Base-by-base conservation (phyloP, 306 rosid genomes). In the Urtica urens region DNA sequence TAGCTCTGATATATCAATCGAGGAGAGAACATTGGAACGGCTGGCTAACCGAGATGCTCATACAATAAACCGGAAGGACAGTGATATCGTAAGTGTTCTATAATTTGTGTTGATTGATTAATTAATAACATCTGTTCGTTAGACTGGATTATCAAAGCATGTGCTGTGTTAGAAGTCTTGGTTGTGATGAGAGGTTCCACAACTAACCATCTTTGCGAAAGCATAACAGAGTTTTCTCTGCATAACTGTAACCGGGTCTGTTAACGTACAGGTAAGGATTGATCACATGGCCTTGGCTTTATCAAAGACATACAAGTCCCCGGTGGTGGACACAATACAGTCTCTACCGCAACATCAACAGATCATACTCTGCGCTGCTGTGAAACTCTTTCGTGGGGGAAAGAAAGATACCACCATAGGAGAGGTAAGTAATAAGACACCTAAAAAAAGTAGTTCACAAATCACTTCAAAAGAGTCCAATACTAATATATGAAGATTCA, bases 301-400 rank as follows among this genome's bases (percentile, higher is more conserved):
- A 78, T 77, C 99, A 51, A 90, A 77, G 80, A 79, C 92, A 16
- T 90, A 60, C 68, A 79, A 66, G 64, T 81, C 94, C 23, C 84
- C 92, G 1, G 84, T 73, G 33, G 85, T 85, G 60, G 94, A 84
- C 57, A 85, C 90, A 30, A 79, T 90, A 65, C 93, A 77, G 61
- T 72, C 92, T 64, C 87, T 90, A 53, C 99, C 99, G 21, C 99
- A 77, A 58, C 94, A 90, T 77, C 99, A 90, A 56, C 95, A 88
- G 95, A 83, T 88, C 55, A 47, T 81, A 39, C 80, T 88, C 33
- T 88, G 93, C 78, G 80, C 96, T 47, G 76, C 82, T 0, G 78
- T 77, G 72, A 83, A 72, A 57, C 93, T 56, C 46, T 75, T 83
- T 65, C 82, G 75, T 25, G 80, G 82, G 9, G 71, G 68, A 27